Evolutionary conservation across 495 filamentous ascomycete genomes (phyloP), one percentile per base, ranked within the genome.

Genomic region (Trichoderma virens): DNA sequence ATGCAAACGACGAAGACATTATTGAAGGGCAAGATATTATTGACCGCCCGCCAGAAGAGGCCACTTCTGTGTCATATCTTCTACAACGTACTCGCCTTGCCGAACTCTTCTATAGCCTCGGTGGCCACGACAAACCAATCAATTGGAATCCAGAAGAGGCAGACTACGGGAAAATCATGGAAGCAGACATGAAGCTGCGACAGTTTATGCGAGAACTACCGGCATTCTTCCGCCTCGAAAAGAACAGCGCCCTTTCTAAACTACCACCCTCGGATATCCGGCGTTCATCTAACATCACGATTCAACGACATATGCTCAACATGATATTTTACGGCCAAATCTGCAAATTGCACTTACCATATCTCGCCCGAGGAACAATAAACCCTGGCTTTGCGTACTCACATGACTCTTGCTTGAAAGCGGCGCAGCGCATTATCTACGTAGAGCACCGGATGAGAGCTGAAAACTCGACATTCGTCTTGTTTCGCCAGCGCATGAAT

Each of bases 1-100:
- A 81, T 63, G 56, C 72, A n/a, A 72, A 80, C 56, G 78, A 81
- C 56, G 75, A 76, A 41, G 78, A 81, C 34, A 59, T 80, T 3
- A 28, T 71, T 5, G 73, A 78, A 54, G 73, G 71, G 23, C 70
- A 70, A 67, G 43, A 13, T 35, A 39, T 25, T 9, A 54, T 70
- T 23, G 68, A 66, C 27, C 69, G 66, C 35, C 74, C 78, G 1
- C 32, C 78, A n/a, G 71, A 72, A 3, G 67, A 78, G 31, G 74
- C 77, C 0, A 81, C 79, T 0, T 63, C 66, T 0, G 77, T 79
- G 70, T 81, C 78, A 3, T 82, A 81, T 61, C 72, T 69, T 20
- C 62, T 82, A 8, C 74, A 78, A 41, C 63, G 76, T 45, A 75
- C 78, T 38, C 74, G 74, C 25, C 65, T 80, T 2, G 74, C 70